Percentiles rank a stretch among this genome's conserved stretches.
Conservation (phyloP, 345 rosid genomes). For the Moringa oleifera region DNA sequence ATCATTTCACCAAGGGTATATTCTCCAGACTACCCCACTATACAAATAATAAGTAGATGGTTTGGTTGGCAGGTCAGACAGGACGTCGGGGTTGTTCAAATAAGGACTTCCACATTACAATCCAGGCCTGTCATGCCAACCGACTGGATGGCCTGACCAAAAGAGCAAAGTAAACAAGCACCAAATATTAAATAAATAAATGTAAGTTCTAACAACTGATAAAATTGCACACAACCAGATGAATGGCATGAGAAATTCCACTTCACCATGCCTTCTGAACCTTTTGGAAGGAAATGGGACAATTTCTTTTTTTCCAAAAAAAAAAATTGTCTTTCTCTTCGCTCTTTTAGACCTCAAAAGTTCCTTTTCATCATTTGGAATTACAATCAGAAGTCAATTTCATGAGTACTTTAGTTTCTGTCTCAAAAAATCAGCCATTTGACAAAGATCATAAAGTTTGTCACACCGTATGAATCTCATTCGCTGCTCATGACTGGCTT, state of each 20-base stretch:
- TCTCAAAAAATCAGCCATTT: no score
- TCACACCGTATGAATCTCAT: constrained; percentile 66
- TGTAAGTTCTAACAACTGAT: background rate
- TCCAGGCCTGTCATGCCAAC: background rate
- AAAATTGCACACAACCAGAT: background rate
- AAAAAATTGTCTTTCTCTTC: no score
- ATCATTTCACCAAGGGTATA: constrained; percentile 7
- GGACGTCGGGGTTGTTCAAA: background rate
- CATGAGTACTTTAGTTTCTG: no score
- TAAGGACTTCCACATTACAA: no score
- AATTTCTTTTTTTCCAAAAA: no score
- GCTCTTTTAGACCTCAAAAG: no score
- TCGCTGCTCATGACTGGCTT: constrained; percentile 73
- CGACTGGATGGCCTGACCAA: background rate
- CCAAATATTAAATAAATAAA: no score
- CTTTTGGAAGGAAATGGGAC: background rate
- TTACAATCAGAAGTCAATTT: no score
- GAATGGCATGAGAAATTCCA: background rate
- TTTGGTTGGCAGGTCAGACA: no score
- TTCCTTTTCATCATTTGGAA: background rate
- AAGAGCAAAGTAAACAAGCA: background rate
- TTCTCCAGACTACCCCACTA: background rate
- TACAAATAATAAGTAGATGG: no score
- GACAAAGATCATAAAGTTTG: background rate
- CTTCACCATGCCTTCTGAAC: background rate